A percentile compares a stretch with the other conserved stretches of the same genome.
These are phyloP conservation scores for Themeda triandra DNA, from an alignment of 176 grass and related monocot species.

Conservation along the genomic window DNA sequence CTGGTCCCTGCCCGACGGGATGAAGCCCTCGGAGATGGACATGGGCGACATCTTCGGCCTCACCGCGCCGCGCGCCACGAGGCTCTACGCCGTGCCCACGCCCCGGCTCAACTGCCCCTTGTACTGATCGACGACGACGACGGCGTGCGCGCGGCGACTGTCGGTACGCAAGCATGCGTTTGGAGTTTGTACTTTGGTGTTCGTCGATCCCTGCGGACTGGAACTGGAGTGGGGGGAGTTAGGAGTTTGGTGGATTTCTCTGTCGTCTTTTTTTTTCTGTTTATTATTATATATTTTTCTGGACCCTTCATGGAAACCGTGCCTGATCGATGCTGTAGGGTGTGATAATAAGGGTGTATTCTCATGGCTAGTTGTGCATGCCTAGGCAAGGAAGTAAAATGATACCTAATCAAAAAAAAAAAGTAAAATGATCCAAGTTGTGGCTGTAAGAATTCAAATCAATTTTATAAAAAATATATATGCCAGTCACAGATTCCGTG, in stretches of 20 bases:
- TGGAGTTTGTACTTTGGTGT: not conserved
- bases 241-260: conserved; percentile 1
- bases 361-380: not conserved
- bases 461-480: no score
- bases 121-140: not conserved
- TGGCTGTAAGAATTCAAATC: not conserved
- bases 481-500: no score
- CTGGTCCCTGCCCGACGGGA: conserved; percentile 67
- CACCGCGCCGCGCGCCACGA: conserved; percentile 67
- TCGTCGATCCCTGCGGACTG: no score
- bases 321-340: not conserved
- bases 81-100: conserved; percentile 66
- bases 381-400: not conserved
- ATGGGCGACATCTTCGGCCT: conserved; percentile 90
- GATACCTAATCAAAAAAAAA: no score
- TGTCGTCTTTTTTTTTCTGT: not conserved
- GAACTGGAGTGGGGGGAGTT: not conserved
- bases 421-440: not conserved
- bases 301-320: not conserved
- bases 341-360: not conserved
- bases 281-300: not conserved
- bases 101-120: conserved; percentile 54
- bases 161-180: not conserved
- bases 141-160: not conserved
- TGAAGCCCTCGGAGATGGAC: conserved; percentile 83